These are phyloP conservation scores for Hortiboletus campestris DNA, from an alignment of 768 basidiomycete species.

Conservation along the genomic window DNA sequence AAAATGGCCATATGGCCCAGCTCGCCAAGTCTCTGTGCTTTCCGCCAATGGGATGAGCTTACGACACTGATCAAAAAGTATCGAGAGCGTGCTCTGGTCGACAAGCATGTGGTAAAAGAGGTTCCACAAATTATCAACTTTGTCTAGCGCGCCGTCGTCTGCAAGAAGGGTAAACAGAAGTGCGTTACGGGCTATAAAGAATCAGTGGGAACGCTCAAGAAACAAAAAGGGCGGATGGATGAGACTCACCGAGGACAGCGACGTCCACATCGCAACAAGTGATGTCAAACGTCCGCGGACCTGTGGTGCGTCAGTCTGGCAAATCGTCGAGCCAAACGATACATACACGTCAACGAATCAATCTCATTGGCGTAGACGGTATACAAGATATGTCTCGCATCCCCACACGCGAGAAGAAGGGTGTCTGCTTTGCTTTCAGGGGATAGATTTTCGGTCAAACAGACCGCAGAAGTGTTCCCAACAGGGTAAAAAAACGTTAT, in stretches of 20 bases:
- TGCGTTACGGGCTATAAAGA: slow-evolving; percentile 24
- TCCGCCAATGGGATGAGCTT: slow-evolving; percentile 24
- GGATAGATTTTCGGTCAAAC: slow-evolving; percentile 45
- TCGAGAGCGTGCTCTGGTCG: slow-evolving; percentile 15
- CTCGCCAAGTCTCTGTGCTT: slow-evolving; percentile 17
- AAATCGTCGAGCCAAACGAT: neutral
- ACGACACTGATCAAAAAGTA: slow-evolving; percentile 24
- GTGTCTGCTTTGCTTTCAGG: slow-evolving; percentile 39
- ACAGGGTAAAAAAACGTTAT: slow-evolving; percentile 52
- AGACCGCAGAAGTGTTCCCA: slow-evolving; percentile 56
- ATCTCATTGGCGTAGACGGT: slow-evolving; percentile 34
- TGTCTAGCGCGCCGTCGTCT: slow-evolving; percentile 13
- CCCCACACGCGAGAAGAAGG: slow-evolving; percentile 57
- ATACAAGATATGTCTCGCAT: slow-evolving; percentile 51
- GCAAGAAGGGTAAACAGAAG: slow-evolving; percentile 27
- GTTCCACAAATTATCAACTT: slow-evolving; percentile 21
- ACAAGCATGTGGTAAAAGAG: slow-evolving; percentile 27
- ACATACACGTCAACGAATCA: slow-evolving; percentile 7
- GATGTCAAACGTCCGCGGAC: slow-evolving; percentile 19
- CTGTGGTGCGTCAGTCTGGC: slow-evolving; percentile 4
- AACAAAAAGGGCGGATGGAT: neutral
- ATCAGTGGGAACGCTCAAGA: neutral
- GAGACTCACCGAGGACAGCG: slow-evolving; percentile 24
- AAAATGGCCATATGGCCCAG: slow-evolving; percentile 27
- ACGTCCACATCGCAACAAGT: slow-evolving; percentile 32